Evolutionary conservation across 2,329 filamentous ascomycete genomes (phyloP), one percentile per base, ranked within the genome.

Genomic region (Drechslerella dactyloides): DNA sequence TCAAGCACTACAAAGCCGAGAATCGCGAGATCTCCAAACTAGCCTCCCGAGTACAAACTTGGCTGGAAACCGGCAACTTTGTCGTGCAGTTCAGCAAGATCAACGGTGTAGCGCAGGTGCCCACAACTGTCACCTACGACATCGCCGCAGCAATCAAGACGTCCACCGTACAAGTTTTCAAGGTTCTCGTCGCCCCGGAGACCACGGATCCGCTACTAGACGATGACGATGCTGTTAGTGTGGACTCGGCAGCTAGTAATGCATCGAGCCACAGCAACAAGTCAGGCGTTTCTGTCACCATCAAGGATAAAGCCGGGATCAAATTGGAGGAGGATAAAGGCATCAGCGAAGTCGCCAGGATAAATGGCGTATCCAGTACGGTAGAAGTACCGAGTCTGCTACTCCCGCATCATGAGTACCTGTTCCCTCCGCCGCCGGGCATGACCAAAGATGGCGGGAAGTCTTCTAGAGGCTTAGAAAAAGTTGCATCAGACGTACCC

Each of bases 361-460:
- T 85, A 0, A 83, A 81, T 19, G 84, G 84, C 5, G 82, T 82
- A 24, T 83, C 85, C 68, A 82, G 82, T 0, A 80, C 80, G 0
- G 80, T 85, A 54, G 78, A 79, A 1, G 78, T 85, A 8, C 84
- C 84, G 0, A 80, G 79, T 4, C 84, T 81, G 74, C 76, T 85
- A 1, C 79, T 85, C 4, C 84, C 84, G 4, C 84, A 84, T 73
- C 84, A 85, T 74, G 83, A 85, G 66, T 84, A 85, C 74, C 77
- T 85, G 2, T 75, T 85, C 11, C 84, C 84, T 5, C 69, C 77
- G 0, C 75, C 76, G 17, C 80, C 81, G 0, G 81, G 80, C 2
- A n/a, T 65, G 1, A 66, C 78, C 30, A 77, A 79, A 19, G 73
- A 78, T 48, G 30, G 77, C 50, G 76, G 79, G 13, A 76, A 80